Evolutionary conservation across 148 eudicot species (phyloP), one percentile per base, ranked within the genome.

Genomic region (Nepenthes gracilis): DNA sequence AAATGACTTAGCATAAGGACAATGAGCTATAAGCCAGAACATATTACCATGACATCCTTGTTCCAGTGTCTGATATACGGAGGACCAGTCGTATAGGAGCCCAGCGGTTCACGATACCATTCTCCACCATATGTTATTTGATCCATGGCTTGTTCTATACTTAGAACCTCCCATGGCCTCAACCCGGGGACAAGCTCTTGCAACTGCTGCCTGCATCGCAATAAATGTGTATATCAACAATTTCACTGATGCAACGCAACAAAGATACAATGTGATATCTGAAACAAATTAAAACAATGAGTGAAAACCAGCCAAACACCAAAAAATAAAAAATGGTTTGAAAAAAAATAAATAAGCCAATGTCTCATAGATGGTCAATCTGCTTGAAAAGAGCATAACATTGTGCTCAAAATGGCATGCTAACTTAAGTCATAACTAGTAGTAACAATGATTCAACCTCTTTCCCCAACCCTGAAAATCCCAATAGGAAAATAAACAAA

Each of bases 101-200:
- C 95, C 61, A 90, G 86, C 57, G 95, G 91, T 60, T 79, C 79
- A 63, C 97, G 90, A 43, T 84, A 81, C 97, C 97, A 87, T 59
- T 84, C 64, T 32, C 91, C 86, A 62, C 78, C 75, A 66, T 72
- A 90, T 12, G 92, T 79, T 34, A 90, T 75, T 64, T 83, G 85
- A 65, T 90, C 97, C 97, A 90, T 90, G 57, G 95, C 95, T 70
- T 87, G 95, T 64, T 87, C 92, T 32, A 90, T 73, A 50, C 97
- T 90, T 43, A 87, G 60, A 70, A 90, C 89, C 79, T 90, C 97
- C 95, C 91, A 87, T 33, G 95, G 97, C 63, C 95, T 79, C 70
- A 90, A 80, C 14, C 89, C 91, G 15, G 97, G 97, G 69, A 90
- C 80, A 54, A 72, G 77, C 71, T 90, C 73, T 12, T 73, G 77